phyloP scores from a whole-genome alignment of 495 filamentous ascomycete genomes.

The Hyphodiscus hymeniophilus region DNA sequence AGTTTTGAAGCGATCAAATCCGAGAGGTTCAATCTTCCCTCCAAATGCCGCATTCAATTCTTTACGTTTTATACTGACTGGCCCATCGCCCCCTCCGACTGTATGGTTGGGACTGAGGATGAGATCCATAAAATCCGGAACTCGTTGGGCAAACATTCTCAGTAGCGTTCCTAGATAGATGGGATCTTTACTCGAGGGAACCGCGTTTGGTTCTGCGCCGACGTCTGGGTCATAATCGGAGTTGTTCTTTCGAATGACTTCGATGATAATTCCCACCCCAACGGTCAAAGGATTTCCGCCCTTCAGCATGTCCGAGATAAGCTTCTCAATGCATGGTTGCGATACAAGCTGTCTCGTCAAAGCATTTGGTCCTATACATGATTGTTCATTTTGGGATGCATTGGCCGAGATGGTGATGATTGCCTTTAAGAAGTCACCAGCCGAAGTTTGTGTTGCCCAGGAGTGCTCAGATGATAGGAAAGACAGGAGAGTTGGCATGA shows the following conservation, averaged over 20 bases:
- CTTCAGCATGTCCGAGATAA: constrained; percentile 84
- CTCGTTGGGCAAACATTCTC: constrained; percentile 78
- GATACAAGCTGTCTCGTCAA: constrained; percentile 96
- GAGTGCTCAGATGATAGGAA: constrained; percentile 77
- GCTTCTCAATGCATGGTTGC: constrained; percentile 64
- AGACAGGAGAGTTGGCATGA: constrained; percentile 83
- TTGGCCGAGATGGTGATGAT: constrained; percentile 99
- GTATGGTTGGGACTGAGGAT: constrained; percentile 61
- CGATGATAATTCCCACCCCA: constrained; percentile 94
- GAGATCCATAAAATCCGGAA: constrained; percentile 93
- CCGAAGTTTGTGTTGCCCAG: constrained; percentile 87
- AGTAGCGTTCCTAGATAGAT: constrained; percentile 96
- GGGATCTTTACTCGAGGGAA: constrained; percentile 79
- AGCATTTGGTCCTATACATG: constrained; percentile 96
- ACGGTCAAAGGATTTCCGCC: constrained; percentile 94
- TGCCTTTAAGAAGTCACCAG: constrained; percentile 96
- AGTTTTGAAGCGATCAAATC: constrained; percentile 97
- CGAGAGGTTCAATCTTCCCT: constrained; percentile 83
- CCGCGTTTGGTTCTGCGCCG: constrained; percentile 62
- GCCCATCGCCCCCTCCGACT: constrained; percentile 49
- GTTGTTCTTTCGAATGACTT: constrained; percentile 99
- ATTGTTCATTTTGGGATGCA: constrained; percentile 93
- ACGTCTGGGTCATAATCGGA: constrained; percentile 97
- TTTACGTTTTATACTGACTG: constrained; percentile 50
- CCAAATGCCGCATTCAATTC: constrained; percentile 82